Percentiles rank a stretch among this genome's conserved stretches.
Evolutionary conservation across 1,139 yeast genomes (phyloP).

Genomic region (Blastobotrys persicus): DNA sequence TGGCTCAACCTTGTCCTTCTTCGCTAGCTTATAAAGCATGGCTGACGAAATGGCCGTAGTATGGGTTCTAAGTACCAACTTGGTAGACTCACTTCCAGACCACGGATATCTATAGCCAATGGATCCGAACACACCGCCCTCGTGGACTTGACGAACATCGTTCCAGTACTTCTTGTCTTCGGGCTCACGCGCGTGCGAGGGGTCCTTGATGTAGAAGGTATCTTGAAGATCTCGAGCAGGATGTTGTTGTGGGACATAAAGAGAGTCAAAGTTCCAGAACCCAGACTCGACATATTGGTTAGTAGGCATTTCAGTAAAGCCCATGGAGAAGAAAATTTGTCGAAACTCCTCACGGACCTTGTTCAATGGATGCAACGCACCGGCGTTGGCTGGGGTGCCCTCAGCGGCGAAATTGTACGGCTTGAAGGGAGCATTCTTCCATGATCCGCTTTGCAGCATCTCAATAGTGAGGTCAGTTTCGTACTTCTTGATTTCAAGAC

Average conservation of each 20-base stretch:
- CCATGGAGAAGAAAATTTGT: constrained; percentile 95
- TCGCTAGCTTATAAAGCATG: constrained; percentile 82
- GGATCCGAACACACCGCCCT: constrained; percentile 88
- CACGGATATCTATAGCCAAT: constrained; percentile 98
- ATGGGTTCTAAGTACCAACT: constrained; percentile 93
- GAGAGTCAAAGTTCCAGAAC: constrained; percentile 97
- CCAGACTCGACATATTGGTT: constrained; percentile 97
- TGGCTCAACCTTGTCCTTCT: constrained; percentile 46
- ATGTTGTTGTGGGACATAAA: constrained; percentile 97
- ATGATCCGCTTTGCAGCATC: constrained; percentile 72
- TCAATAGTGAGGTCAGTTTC: constrained; percentile 95
- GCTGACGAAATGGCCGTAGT: constrained; percentile 91
- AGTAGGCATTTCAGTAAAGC: constrained; percentile 98
- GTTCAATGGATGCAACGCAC: constrained; percentile 94
- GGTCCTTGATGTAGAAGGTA: constrained; percentile 95
- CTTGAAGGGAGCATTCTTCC: constrained; percentile 85
- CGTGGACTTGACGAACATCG: constrained; percentile 78
- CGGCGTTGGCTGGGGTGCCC: constrained; percentile 81
- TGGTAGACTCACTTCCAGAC: constrained; percentile 85
- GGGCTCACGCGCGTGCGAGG: constrained; percentile 73
- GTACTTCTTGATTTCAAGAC: constrained; percentile 70
- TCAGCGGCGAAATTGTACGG: constrained; percentile 95
- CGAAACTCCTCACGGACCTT: constrained; percentile 97
- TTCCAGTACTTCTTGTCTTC: constrained; percentile 75
- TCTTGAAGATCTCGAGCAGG: constrained; percentile 99